Evolutionary conservation across 2,329 filamentous ascomycete species (phyloP).

Genomic region (Graphiopsis chlorocephala): DNA sequence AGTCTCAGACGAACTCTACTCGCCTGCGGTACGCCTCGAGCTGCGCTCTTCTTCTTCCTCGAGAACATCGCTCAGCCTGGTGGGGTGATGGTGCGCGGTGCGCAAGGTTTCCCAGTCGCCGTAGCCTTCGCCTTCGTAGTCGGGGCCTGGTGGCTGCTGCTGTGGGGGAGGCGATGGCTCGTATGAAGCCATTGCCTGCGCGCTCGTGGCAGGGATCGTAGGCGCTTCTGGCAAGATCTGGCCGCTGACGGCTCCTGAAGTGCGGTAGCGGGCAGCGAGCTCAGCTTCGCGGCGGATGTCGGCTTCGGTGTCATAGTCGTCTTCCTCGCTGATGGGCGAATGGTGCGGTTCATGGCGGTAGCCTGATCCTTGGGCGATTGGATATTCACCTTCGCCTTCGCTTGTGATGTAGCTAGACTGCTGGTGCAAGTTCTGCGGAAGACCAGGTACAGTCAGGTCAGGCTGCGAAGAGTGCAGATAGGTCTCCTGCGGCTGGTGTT

Average conservation of each 20-base stretch:
- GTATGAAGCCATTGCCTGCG: conserved; percentile 34
- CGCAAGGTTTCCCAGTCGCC: conserved; percentile 71
- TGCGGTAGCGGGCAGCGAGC: conserved; percentile 46
- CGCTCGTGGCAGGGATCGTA: conserved; percentile 30
- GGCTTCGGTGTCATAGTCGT: conserved; percentile 56
- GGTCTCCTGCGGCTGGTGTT: conserved; percentile 41
- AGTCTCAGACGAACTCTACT: conserved; percentile 9
- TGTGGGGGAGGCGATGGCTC: conserved; percentile 21
- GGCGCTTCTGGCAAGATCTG: conserved; percentile 32
- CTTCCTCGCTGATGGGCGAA: conserved; percentile 33
- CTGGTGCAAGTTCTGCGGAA: conserved; percentile 14
- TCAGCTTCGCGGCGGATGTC: conserved; percentile 50
- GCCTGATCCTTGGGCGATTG: conserved; percentile 46
- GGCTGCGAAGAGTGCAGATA: conserved; percentile 31
- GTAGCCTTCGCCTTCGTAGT: conserved; percentile 53
- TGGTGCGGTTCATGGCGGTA: conserved; percentile 19
- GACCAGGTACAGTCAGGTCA: conserved; percentile 12
- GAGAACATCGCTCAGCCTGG: conserved; percentile 81
- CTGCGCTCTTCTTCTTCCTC: conserved; percentile 69
- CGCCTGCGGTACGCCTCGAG: conserved; percentile 30
- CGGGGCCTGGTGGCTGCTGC: conserved; percentile 29
- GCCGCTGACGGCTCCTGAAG: conserved; percentile 23
- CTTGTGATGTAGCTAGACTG: conserved; percentile 45
- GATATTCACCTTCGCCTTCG: conserved; percentile 71
- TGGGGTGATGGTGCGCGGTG: conserved; percentile 74